Evolutionary conservation across 73 alveolate species (phyloP).

Genomic region (Symbiodinium natans): DNA sequence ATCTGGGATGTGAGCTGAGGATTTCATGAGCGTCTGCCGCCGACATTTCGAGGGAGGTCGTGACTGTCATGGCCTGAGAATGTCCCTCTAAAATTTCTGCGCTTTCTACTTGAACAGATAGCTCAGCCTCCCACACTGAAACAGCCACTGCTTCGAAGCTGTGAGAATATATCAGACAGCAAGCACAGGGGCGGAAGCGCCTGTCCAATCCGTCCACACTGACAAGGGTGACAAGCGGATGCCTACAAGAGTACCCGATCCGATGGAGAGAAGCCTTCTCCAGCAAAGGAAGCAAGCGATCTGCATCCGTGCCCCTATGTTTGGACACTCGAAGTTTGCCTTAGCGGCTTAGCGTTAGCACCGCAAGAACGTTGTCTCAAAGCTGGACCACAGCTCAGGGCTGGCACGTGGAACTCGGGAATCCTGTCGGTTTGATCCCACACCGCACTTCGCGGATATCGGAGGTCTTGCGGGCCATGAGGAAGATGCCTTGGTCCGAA

Average conservation of each 20-base stretch:
- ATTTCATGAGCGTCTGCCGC: not conserved
- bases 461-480: not conserved
- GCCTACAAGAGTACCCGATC: not conserved
- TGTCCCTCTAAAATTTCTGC: not conserved
- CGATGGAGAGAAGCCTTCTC: not conserved
- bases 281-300: not conserved
- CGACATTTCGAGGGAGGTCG: not conserved
- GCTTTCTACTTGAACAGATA: not conserved
- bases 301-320: not conserved
- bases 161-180: not conserved
- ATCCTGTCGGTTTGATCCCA: too few relatives aligned
- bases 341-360: not conserved
- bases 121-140: not conserved
- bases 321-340: not conserved
- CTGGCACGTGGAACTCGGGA: too few relatives aligned
- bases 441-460: not conserved
- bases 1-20: not conserved
- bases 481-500: too few relatives aligned
- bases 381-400: too few relatives aligned
- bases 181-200: not conserved
- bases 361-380: too few relatives aligned
- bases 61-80: not conserved
- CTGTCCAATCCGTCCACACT: not conserved
- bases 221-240: too few relatives aligned
- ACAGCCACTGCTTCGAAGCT: not conserved